These are phyloP conservation scores for Begonia fuchsioides DNA, from an alignment of 306 rosid species.

Conservation along the genomic window DNA sequence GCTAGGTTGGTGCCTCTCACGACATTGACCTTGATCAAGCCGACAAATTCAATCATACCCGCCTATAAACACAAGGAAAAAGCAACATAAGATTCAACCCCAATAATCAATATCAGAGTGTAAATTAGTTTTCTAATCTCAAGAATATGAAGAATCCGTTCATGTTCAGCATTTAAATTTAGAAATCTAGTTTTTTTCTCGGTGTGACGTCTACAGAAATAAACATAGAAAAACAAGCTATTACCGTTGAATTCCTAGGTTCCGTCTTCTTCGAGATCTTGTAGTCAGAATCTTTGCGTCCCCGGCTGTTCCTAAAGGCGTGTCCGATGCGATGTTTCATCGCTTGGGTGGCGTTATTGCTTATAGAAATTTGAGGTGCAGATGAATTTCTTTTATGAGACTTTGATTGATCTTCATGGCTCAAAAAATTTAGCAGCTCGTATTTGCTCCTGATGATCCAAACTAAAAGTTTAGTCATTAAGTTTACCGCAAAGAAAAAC, in stretches of 20 bases:
- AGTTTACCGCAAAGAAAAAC: not conserved
- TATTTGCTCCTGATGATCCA: conserved; percentile 62
- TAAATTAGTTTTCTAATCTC: too few relatives aligned
- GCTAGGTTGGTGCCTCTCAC: conserved; percentile 80
- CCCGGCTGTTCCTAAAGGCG: conserved; percentile 62
- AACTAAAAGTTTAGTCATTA: not conserved
- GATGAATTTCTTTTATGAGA: conserved; percentile 28
- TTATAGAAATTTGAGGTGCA: conserved; percentile 16
- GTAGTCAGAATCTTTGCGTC: conserved; percentile 55
- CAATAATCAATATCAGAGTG: not conserved
- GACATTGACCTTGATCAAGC: conserved; percentile 83
- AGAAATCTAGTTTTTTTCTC: too few relatives aligned
- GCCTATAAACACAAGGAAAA: conserved; percentile 46
- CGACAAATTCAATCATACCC: conserved; percentile 94
- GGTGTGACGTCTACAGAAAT: too few relatives aligned
- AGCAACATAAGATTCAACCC: conserved; percentile 20
- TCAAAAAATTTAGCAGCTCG: conserved; percentile 40
- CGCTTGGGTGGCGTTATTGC: conserved; percentile 16
- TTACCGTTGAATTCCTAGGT: conserved; percentile 46
- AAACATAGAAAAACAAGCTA: not conserved
- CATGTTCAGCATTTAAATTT: too few relatives aligned
- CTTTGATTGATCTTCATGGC: conserved; percentile 12
- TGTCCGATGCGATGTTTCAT: conserved; percentile 56
- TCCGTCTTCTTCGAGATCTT: conserved; percentile 39
- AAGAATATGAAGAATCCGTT: too few relatives aligned